Evolutionary conservation across 2,329 filamentous ascomycete species (phyloP).

Genomic region (Bipolaris victoriae): DNA sequence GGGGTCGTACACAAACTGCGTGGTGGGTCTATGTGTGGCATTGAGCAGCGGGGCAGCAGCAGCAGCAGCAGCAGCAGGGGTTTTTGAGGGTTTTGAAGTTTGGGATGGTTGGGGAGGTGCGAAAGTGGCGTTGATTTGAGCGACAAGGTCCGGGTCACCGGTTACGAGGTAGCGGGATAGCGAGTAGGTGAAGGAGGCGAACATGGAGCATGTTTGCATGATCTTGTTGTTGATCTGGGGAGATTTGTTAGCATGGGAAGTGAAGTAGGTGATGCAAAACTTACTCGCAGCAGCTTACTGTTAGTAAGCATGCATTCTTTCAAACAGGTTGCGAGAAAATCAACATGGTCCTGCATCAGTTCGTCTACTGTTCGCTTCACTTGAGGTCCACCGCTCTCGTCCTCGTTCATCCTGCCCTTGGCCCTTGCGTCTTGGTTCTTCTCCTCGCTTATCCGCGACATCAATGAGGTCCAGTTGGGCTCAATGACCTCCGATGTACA

Average conservation of each 20-base stretch:
- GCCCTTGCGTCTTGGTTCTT: slow-evolving; percentile 58
- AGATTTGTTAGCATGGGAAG: slow-evolving; percentile 8
- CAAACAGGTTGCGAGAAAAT: slow-evolving; percentile 95
- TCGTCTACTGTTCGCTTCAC: slow-evolving; percentile 88
- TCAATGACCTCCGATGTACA: slow-evolving; percentile 97
- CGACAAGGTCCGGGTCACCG: slow-evolving; percentile 77
- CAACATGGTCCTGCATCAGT: slow-evolving; percentile 98
- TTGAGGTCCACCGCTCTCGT: slow-evolving; percentile 48
- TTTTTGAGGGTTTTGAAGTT: slow-evolving; percentile 15
- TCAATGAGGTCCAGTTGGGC: slow-evolving; percentile 93
- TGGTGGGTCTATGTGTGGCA: slow-evolving; percentile 30
- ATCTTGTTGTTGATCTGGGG: slow-evolving; percentile 92
- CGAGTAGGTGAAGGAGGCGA: slow-evolving; percentile 86
- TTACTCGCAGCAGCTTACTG: slow-evolving; percentile 86
- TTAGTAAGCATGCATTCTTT: slow-evolving; percentile 99
- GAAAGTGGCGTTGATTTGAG: slow-evolving; percentile 62
- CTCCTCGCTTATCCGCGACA: slow-evolving; percentile 75
- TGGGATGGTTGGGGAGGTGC: slow-evolving; percentile 31
- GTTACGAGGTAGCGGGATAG: slow-evolving; percentile 84
- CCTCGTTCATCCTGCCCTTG: slow-evolving; percentile 39
- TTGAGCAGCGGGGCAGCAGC: slow-evolving; percentile 15
- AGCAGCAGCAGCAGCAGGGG: slow-evolving; percentile 5
- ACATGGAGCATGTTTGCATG: slow-evolving; percentile 94
- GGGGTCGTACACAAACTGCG: slow-evolving; percentile 60
- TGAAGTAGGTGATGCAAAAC: slow-evolving; percentile 24